Percentiles rank a stretch among this genome's conserved stretches.
Conservation (phyloP, 257 asterid genomes). For the Cordia subcordata region DNA sequence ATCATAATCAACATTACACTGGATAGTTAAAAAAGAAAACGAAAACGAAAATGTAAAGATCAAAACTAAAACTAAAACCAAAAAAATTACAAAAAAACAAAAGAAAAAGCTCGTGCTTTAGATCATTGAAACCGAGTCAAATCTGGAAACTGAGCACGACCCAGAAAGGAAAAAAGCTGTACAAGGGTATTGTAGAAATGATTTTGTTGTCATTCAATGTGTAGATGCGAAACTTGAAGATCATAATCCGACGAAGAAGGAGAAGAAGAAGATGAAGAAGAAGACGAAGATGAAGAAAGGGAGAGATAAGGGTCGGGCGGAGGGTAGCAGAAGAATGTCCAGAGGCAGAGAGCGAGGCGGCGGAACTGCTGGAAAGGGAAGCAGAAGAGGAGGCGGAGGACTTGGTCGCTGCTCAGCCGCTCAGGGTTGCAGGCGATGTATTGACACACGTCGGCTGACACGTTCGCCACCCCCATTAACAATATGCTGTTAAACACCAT, state of each 20-base stretch:
- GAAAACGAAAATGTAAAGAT: too few relatives aligned
- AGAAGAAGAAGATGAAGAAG: conserved; percentile 22
- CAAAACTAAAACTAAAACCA: too few relatives aligned
- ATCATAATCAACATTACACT: too few relatives aligned
- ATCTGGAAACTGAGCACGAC: too few relatives aligned
- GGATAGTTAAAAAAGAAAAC: too few relatives aligned
- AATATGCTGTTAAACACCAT: conserved; percentile 74
- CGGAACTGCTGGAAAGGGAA: conserved; percentile 73
- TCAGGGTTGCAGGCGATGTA: conserved; percentile 83
- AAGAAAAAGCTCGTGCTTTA: too few relatives aligned
- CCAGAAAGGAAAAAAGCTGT: neutral
- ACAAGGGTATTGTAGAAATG: neutral
- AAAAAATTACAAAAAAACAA: too few relatives aligned
- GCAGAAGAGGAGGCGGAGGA: conserved; percentile 66
- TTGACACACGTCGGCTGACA: conserved; percentile 67
- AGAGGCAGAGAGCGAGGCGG: conserved; percentile 61
- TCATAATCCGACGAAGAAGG: conserved; percentile 9
- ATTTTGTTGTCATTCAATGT: neutral
- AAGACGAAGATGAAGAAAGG: neutral
- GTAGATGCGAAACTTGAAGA: neutral
- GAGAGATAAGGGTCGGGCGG: conserved; percentile 22
- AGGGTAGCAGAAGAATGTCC: conserved; percentile 71
- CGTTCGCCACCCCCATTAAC: conserved; percentile 56
- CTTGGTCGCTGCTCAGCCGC: conserved; percentile 59
- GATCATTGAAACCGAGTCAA: neutral